phyloP scores from a whole-genome alignment of 768 basidiomycete genomes.

The Candolleomyces efflorescens region DNA sequence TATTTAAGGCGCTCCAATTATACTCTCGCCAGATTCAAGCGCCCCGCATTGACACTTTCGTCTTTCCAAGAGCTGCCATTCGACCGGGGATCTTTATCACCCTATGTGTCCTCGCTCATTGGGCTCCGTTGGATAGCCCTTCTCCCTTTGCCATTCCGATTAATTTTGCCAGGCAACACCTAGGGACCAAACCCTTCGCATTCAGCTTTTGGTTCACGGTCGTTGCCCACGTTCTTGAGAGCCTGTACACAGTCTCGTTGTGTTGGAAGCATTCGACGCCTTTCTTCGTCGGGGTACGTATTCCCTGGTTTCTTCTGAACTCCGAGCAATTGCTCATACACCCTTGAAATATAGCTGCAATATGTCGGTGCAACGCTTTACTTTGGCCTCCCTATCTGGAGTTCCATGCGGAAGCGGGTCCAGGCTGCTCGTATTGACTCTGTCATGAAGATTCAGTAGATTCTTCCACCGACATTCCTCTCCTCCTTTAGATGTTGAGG shows the following conservation, averaged over 20 bases:
- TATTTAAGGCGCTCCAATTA: background rate
- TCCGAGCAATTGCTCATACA: background rate
- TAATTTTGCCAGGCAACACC: conserved; percentile 21
- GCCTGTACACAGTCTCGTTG: conserved; percentile 42
- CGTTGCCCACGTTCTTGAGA: conserved; percentile 43
- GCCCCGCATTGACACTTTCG: conserved; percentile 58
- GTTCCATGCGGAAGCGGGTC: conserved; percentile 51
- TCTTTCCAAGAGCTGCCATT: conserved; percentile 28
- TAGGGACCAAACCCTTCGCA: conserved; percentile 26
- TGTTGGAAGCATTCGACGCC: conserved; percentile 43
- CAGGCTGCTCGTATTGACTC: conserved; percentile 72
- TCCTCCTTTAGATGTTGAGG: background rate
- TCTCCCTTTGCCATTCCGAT: conserved; percentile 30
- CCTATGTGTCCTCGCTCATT: background rate
- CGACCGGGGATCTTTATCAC: background rate
- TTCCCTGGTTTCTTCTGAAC: background rate
- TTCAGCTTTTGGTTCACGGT: conserved; percentile 27
- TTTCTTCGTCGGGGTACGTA: conserved; percentile 33
- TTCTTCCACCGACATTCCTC: background rate
- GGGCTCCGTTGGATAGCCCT: conserved; percentile 17
- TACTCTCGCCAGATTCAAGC: conserved; percentile 44
- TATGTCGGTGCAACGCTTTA: conserved; percentile 51
- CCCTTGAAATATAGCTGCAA: conserved; percentile 31
- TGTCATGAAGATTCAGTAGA: conserved; percentile 68
- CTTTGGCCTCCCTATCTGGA: conserved; percentile 53